Evolutionary conservation across 2,329 filamentous ascomycete genomes (phyloP).

Genomic region (Coniochaeta sp.): DNA sequence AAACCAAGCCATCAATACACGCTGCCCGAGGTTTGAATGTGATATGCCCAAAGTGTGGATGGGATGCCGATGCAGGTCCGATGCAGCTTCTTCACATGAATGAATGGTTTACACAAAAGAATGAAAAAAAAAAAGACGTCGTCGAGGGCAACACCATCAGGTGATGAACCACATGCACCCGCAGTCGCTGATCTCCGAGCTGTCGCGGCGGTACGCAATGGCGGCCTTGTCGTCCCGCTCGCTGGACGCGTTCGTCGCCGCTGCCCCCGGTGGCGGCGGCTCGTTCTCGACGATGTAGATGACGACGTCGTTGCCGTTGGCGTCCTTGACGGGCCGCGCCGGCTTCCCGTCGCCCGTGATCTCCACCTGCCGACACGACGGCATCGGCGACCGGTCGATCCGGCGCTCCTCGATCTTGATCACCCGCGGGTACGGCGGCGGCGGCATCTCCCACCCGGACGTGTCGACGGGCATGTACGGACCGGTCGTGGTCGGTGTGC

Average conservation of each 20-base stretch:
- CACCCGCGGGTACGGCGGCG: conserved; percentile 39
- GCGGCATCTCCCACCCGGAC: conserved; percentile 12
- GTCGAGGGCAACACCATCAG: conserved; percentile 18
- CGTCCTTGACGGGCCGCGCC: conserved; percentile 26
- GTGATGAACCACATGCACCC: conserved; percentile 47
- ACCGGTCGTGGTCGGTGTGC: conserved; percentile 10
- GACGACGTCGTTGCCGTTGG: conserved; percentile 30
- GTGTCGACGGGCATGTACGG: conserved; percentile 5
- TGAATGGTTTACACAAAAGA: background rate
- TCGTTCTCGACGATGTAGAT: conserved; percentile 37
- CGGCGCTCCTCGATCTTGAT: conserved; percentile 51
- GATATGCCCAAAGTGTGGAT: background rate
- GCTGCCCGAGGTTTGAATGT: background rate
- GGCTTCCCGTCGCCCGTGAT: conserved; percentile 30
- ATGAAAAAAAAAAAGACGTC: no score
- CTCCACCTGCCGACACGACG: conserved; percentile 41
- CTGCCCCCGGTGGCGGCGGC: conserved; percentile 3
- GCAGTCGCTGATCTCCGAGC: conserved; percentile 38
- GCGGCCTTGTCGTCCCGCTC: background rate
- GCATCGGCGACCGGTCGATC: conserved; percentile 23
- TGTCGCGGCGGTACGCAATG: conserved; percentile 11
- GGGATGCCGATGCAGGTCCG: background rate
- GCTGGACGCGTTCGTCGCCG: conserved; percentile 3
- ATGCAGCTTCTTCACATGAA: background rate
- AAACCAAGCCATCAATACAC: background rate